phyloP scores from a whole-genome alignment of 1,139 yeast species.

The Candida sojae region DNA sequence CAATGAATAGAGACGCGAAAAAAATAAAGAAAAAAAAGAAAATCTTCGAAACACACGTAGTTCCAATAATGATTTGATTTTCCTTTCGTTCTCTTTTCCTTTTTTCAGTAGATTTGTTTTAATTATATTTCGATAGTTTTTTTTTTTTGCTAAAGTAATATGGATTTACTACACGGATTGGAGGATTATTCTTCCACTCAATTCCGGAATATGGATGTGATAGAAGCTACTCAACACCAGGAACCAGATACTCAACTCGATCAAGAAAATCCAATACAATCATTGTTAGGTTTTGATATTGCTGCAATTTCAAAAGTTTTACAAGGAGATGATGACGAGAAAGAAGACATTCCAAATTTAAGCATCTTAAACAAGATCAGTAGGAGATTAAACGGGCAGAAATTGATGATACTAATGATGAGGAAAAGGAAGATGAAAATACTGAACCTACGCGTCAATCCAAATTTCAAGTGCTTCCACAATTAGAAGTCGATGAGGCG shows the following conservation, averaged over 20 bases:
- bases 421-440: slow-evolving; percentile 3
- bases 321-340: slow-evolving; percentile 4
- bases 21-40: neutral
- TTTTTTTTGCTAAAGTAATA: slow-evolving; percentile 4
- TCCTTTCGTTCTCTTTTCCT: neutral
- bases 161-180: slow-evolving; percentile 22
- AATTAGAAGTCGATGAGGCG: slow-evolving; percentile 28
- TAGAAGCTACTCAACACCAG: slow-evolving; percentile 6
- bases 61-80: neutral
- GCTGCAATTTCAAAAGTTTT: slow-evolving; percentile 15
- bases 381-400: slow-evolving; percentile 17
- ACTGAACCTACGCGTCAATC: neutral
- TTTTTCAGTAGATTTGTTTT: neutral
- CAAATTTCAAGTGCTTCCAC: slow-evolving; percentile 25
- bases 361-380: slow-evolving; percentile 20
- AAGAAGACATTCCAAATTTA: slow-evolving; percentile 7
- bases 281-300: slow-evolving; percentile 16
- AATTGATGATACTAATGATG: slow-evolving; percentile 4
- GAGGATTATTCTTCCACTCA: slow-evolving; percentile 16
- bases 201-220: slow-evolving; percentile 5
- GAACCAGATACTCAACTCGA: slow-evolving; percentile 11
- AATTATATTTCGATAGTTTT: neutral
- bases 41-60: too few species aligned
- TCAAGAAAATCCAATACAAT: slow-evolving; percentile 1
- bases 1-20: slow-evolving; percentile 3